Evolutionary conservation across 495 filamentous ascomycete species (phyloP), one percentile per base, ranked within the genome.

Genomic region (Saxispiralis lemnorum): DNA sequence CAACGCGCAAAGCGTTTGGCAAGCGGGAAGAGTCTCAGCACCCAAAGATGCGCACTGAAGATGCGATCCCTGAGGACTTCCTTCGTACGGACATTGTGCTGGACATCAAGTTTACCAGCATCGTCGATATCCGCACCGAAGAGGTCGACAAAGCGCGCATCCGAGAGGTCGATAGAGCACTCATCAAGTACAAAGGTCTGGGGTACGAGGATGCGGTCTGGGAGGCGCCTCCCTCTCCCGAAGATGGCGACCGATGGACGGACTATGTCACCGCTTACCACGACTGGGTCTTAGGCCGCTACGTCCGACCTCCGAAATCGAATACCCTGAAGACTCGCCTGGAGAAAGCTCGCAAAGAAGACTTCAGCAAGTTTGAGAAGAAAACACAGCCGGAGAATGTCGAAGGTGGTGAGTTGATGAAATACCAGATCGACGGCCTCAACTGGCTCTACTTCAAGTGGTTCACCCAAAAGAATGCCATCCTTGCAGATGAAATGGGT

Each of bases 381-480:
- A 68, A 77, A 35, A 59, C 65, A 18, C 92, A 99, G 56, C 88
- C 92, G 0, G 59, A 65, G 18, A 71, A 76, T 30, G 63, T 99
- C 10, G 70, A 63, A 16, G 77, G 82, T 16, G 88, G 88, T 9
- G 68, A 83, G 46, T 66, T 95, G 31, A 96, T 99, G 87, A 66
- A 71, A 10, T 99, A 99, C 56, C 92, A 99, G 56, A 63, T 88
- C 33, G 83, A 95, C 15, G 92, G 92, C 13, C 59, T 96, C 45
- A 95, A 96, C 56, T 99, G 89, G 86, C 72, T 96, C n/a, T 79
- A 93, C 45, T 93, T 84, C 57, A 87, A 83, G 56, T 94, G 83
- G 66, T 74, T 81, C 47, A 64, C 72, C 38, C 66, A 77, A 47
- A 70, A 81, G 47, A 96, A 92, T 52, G 79, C 80, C n/a, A 89